These are phyloP conservation scores for Tilletia indica DNA, from an alignment of 1,284 basidiomycete species.

Conservation along the genomic window DNA sequence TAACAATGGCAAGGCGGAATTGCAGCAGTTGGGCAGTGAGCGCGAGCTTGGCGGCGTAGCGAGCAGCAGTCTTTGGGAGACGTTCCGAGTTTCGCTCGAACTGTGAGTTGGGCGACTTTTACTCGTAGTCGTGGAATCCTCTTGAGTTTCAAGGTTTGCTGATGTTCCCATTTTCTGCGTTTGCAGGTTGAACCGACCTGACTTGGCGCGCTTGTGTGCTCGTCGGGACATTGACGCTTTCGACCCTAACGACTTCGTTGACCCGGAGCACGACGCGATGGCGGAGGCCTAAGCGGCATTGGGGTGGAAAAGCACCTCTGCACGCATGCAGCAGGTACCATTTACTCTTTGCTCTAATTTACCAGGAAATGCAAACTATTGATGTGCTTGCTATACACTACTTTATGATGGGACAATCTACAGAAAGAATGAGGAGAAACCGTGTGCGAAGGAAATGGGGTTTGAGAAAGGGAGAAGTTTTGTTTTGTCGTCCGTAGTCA, in stretches of 20 bases:
- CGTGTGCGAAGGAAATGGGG: not conserved
- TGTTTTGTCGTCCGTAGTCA: not conserved
- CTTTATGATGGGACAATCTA: not conserved
- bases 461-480: too few species aligned
- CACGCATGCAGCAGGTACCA: too few species aligned
- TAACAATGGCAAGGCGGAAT: slow-evolving; percentile 32
- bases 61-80: slow-evolving; percentile 49
- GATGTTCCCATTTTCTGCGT: not conserved
- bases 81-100: slow-evolving; percentile 50
- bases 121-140: not conserved
- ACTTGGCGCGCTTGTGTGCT: slow-evolving; percentile 38
- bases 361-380: too few species aligned
- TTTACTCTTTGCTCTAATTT: not conserved
- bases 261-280: slow-evolving; percentile 1
- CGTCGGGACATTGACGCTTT: slow-evolving; percentile 39
- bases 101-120: slow-evolving; percentile 22
- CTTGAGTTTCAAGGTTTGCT: not conserved
- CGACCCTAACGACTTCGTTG: slow-evolving; percentile 36
- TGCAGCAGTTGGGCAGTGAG: slow-evolving; percentile 21
- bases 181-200: slow-evolving; percentile 37
- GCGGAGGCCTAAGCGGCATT: not conserved
- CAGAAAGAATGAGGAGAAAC: not conserved
- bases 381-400: too few species aligned
- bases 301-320: too few species aligned
- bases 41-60: slow-evolving; percentile 24